Conservation (phyloP, 1,139 yeast genomes). For the Diutina rugosa region DNA sequence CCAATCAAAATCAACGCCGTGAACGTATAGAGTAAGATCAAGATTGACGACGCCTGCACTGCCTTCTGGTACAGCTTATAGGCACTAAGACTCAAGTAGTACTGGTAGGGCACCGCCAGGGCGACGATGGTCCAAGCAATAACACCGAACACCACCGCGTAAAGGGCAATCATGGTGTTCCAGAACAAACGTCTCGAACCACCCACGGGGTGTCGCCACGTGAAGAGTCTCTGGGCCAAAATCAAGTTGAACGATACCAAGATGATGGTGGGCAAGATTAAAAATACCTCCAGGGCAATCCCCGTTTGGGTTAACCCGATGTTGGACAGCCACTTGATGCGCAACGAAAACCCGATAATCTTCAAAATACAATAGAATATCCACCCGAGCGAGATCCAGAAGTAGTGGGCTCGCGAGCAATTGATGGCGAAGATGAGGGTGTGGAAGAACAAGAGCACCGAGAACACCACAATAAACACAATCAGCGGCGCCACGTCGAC, state of each 20-base stretch:
- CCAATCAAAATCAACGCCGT: not conserved
- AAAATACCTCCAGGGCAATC: not conserved
- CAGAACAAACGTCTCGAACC: constrained; percentile 1
- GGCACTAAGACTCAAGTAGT: not conserved
- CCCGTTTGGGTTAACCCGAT: not conserved
- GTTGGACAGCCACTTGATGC: not conserved
- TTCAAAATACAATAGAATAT: not conserved
- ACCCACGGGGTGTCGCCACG: constrained; percentile 3
- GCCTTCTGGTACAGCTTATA: not conserved
- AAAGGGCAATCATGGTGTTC: not conserved
- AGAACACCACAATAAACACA: not conserved
- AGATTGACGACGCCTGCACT: not conserved
- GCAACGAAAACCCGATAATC: not conserved
- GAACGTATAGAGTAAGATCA: not conserved
- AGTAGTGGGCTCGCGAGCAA: constrained; percentile 3
- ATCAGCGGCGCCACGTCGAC: not conserved
- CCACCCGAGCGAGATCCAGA: not conserved
- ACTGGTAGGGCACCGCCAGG: not conserved
- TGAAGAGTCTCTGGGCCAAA: constrained; percentile 2
- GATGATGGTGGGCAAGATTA: not conserved
- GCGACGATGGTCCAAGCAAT: constrained; percentile 1
- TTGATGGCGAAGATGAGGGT: not conserved
- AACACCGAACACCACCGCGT: not conserved
- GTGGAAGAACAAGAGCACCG: constrained; percentile 7
- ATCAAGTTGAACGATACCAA: constrained; percentile 2